A percentile compares a stretch with the other conserved stretches of the same genome.
Evolutionary conservation across 2,329 filamentous ascomycete genomes (phyloP).

Genomic region (Pseudohalonectria lignicola): DNA sequence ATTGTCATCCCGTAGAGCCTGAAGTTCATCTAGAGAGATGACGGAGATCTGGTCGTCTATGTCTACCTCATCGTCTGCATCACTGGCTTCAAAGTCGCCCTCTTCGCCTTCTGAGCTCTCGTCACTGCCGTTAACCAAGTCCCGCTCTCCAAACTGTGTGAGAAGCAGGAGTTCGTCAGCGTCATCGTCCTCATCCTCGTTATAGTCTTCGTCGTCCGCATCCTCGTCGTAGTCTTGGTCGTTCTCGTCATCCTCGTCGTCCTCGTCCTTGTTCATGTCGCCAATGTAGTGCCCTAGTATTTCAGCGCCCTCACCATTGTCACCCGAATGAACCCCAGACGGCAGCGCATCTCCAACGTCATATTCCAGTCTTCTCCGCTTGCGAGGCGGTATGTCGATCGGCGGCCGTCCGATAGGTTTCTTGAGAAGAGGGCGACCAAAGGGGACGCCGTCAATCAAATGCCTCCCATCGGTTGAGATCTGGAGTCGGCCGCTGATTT

Average conservation of each 20-base stretch:
- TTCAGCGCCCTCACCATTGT: too few relatives aligned
- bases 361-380: conserved; percentile 50
- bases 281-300: too few relatives aligned
- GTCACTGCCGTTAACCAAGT: conserved; percentile 23
- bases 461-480: conserved; percentile 70
- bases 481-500: conserved; percentile 67
- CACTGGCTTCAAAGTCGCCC: background rate
- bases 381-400: conserved; percentile 63
- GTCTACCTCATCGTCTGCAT: conserved; percentile 10
- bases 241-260: too few relatives aligned
- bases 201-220: conserved; percentile 21
- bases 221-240: conserved; percentile 28
- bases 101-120: conserved; percentile 16
- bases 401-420: conserved; percentile 49
- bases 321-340: too few relatives aligned
- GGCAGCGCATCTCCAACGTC: too few relatives aligned
- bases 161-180: conserved; percentile 7
- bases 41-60: conserved; percentile 18
- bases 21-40: conserved; percentile 30
- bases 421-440: conserved; percentile 62
- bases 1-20: conserved; percentile 26
- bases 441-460: conserved; percentile 75
- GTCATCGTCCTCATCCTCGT: conserved; percentile 13
- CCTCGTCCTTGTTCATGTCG: too few relatives aligned
- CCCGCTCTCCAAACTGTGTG: conserved; percentile 29